Conservation (phyloP, 192 early-diverging fungal species). For the Obelidium mucronatum region DNA sequence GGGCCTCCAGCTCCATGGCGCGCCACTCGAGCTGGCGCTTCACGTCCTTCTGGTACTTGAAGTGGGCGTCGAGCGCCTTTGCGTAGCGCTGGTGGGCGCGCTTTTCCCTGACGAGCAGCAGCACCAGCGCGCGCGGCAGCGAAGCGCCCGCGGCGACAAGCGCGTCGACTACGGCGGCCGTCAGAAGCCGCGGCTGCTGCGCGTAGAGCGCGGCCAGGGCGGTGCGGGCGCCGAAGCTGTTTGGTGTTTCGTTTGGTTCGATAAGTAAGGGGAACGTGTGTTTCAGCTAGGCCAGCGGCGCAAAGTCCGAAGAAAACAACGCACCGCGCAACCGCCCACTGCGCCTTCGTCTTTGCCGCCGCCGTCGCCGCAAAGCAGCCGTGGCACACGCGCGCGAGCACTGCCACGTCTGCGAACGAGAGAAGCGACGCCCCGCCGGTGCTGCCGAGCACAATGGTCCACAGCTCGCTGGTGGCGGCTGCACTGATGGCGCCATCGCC, state of each 20-base stretch:
- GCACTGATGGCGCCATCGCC: no score
- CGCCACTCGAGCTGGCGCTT: conserved; percentile 34
- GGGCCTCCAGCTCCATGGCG: conserved; percentile 32
- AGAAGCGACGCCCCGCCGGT: background rate
- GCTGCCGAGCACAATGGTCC: background rate
- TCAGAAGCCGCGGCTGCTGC: background rate
- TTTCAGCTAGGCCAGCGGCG: background rate
- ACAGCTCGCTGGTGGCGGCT: background rate
- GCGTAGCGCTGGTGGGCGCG: background rate
- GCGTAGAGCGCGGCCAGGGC: conserved; percentile 8
- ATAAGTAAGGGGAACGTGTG: background rate
- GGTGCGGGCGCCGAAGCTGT: background rate
- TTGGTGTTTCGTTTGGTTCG: background rate
- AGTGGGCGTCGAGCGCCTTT: conserved; percentile 1
- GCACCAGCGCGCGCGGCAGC: conserved; percentile 20
- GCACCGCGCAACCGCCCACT: conserved; percentile 13
- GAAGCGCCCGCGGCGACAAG: background rate
- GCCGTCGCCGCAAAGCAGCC: background rate
- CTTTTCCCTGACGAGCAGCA: conserved; percentile 18
- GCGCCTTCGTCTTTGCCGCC: background rate
- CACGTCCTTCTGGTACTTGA: conserved; percentile 8
- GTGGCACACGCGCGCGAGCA: background rate
- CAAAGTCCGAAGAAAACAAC: background rate
- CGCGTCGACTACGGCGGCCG: background rate
- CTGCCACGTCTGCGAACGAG: background rate